Conservation (phyloP, 2,329 filamentous ascomycete genomes). For the Colletotrichum echinochloae region DNA sequence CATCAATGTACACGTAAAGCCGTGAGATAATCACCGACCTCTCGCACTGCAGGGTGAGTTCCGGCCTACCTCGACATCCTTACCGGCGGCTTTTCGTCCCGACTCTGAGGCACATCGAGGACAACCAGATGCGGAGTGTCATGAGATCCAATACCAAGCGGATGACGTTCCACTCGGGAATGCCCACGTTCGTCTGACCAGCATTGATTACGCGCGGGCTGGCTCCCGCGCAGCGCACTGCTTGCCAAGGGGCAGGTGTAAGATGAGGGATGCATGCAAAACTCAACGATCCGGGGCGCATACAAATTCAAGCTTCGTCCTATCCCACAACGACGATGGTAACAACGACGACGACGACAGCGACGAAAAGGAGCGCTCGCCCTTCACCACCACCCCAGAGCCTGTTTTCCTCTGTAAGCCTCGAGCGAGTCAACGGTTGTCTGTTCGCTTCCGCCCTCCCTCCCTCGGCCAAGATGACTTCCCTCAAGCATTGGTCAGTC, state of each 20-base stretch:
- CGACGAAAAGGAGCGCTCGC: neutral
- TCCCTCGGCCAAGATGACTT: constrained; percentile 7
- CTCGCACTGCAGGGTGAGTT: neutral
- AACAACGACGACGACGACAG: neutral
- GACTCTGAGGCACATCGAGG: neutral
- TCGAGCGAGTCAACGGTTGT: constrained; percentile 2
- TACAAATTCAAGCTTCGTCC: constrained; percentile 16
- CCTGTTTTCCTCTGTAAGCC: neutral
- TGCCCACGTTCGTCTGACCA: neutral
- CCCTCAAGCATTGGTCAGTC: constrained; percentile 11
- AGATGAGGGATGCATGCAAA: too few species aligned
- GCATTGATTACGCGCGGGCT: neutral
- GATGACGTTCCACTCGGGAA: neutral
- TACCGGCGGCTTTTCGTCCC: neutral
- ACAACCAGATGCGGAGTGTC: neutral
- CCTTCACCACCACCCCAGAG: neutral
- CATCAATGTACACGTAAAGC: neutral
- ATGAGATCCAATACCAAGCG: neutral
- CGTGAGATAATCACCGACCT: too few species aligned
- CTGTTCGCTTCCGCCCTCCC: neutral
- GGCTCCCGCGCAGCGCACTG: neutral
- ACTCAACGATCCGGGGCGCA: neutral
- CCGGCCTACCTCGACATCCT: neutral
- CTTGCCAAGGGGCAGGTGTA: too few species aligned
- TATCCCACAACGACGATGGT: too few species aligned